phyloP scores from a whole-genome alignment of 1,284 basidiomycete species.

The Ustilago loliicola region DNA sequence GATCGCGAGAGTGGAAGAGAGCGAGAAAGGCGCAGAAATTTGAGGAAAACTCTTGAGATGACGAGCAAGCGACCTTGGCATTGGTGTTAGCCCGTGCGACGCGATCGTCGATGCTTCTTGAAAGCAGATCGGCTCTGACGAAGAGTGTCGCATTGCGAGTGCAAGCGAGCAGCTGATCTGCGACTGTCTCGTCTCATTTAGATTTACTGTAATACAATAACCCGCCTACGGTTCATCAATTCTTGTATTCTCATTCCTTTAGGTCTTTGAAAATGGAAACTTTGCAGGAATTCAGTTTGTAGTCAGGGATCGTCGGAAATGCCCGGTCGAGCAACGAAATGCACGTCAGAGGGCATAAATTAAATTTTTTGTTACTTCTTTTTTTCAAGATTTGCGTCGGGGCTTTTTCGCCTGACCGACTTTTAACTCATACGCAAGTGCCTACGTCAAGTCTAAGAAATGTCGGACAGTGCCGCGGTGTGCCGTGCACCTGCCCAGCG shows the following conservation, averaged over 20 bases:
- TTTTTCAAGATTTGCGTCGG: constrained; percentile 17
- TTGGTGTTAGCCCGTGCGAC: neutral
- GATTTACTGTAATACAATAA: neutral
- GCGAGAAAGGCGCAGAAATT: neutral
- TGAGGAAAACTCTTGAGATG: neutral
- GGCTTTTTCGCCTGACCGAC: neutral
- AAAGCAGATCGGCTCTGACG: constrained; percentile 13
- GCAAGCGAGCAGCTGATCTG: constrained; percentile 37
- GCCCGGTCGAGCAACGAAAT: constrained; percentile 14
- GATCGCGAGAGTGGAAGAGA: neutral
- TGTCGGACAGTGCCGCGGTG: constrained; percentile 26
- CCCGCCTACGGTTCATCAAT: constrained; percentile 1
- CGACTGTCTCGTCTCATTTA: constrained; percentile 15
- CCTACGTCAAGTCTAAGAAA: constrained; percentile 25
- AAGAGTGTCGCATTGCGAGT: neutral
- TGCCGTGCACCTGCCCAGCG: neutral
- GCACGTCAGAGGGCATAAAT: constrained; percentile 19
- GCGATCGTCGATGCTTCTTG: constrained; percentile 31
- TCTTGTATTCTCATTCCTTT: constrained; percentile 10
- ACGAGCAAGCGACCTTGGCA: neutral
- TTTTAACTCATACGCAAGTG: constrained; percentile 22
- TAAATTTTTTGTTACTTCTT: neutral
- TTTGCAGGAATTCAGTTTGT: neutral
- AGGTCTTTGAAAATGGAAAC: neutral
- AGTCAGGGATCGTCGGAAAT: constrained; percentile 26